phyloP scores from a whole-genome alignment of 768 basidiomycete species.

The Auricularia sp. region DNA sequence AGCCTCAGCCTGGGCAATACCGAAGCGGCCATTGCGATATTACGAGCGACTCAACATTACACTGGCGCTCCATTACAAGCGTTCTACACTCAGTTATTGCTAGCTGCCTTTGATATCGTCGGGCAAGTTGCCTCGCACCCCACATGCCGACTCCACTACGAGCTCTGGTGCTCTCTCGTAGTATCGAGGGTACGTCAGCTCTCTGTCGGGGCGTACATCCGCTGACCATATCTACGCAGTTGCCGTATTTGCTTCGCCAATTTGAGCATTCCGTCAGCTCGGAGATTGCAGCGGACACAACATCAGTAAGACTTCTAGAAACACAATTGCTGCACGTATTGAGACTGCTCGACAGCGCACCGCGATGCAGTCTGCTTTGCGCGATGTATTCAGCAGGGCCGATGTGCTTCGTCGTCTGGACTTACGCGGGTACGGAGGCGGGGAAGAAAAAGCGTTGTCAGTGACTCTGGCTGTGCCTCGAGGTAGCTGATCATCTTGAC shows the following conservation, averaged over 20 bases:
- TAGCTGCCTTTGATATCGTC: conserved; percentile 53
- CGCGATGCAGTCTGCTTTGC: conserved; percentile 41
- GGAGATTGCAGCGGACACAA: conserved; percentile 40
- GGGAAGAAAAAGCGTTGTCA: neutral
- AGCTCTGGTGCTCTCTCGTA: neutral
- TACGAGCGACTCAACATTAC: conserved; percentile 50
- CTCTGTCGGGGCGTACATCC: neutral
- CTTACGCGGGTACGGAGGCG: neutral
- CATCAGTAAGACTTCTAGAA: conserved; percentile 39
- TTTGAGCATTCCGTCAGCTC: conserved; percentile 45
- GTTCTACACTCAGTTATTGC: conserved; percentile 59
- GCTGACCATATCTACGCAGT: conserved; percentile 24
- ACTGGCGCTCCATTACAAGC: conserved; percentile 51
- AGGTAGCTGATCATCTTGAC: too few species aligned
- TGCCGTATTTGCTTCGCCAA: conserved; percentile 46
- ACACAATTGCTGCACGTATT: conserved; percentile 1
- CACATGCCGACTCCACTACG: neutral
- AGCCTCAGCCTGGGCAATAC: conserved; percentile 55
- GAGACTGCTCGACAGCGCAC: conserved; percentile 20
- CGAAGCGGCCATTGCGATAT: conserved; percentile 38
- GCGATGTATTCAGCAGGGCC: conserved; percentile 36
- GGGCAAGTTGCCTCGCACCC: conserved; percentile 26
- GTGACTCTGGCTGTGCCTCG: neutral
- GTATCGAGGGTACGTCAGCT: neutral
- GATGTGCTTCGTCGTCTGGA: conserved; percentile 36